Percentiles rank a stretch among this genome's conserved stretches.
phyloP scores from a whole-genome alignment of 148 eudicot species.

The Agrostemma githago region DNA sequence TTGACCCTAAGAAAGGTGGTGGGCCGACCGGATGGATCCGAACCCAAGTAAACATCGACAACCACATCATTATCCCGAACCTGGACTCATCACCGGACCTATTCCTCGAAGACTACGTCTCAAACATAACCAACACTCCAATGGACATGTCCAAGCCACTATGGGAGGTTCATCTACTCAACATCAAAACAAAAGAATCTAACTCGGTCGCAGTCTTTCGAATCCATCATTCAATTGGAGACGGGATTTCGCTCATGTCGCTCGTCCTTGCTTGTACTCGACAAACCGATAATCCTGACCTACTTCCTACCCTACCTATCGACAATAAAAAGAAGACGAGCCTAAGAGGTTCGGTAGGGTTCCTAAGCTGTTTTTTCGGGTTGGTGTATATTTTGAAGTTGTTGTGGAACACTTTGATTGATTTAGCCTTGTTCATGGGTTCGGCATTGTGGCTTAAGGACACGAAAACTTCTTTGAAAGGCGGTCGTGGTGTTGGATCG shows the following conservation, averaged over 20 bases:
- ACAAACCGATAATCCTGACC: slow-evolving; percentile 39
- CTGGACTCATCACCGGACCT: slow-evolving; percentile 42
- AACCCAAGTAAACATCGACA: slow-evolving; percentile 34
- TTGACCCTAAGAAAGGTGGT: slow-evolving; percentile 21
- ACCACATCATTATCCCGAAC: slow-evolving; percentile 40
- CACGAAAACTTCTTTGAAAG: slow-evolving; percentile 38
- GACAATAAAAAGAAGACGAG: slow-evolving; percentile 19
- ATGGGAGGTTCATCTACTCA: slow-evolving; percentile 66
- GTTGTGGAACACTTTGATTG: slow-evolving; percentile 36
- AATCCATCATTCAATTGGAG: slow-evolving; percentile 68
- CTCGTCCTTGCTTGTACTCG: slow-evolving; percentile 51
- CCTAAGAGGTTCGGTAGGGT: not conserved
- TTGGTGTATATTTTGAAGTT: slow-evolving; percentile 23
- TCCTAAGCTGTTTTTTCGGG: slow-evolving; percentile 12
- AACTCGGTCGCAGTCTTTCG: slow-evolving; percentile 29
- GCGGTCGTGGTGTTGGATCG: not conserved
- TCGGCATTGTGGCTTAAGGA: slow-evolving; percentile 44
- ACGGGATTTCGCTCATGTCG: slow-evolving; percentile 57
- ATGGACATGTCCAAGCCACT: slow-evolving; percentile 50
- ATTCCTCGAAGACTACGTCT: slow-evolving; percentile 47
- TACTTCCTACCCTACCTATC: slow-evolving; percentile 38
- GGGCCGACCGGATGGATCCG: slow-evolving; percentile 38
- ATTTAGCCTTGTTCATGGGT: slow-evolving; percentile 22
- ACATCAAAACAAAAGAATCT: slow-evolving; percentile 48
- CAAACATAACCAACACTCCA: slow-evolving; percentile 31